Conservation (phyloP, 2,329 filamentous ascomycete genomes). For the Penicillium griseofulvum region DNA sequence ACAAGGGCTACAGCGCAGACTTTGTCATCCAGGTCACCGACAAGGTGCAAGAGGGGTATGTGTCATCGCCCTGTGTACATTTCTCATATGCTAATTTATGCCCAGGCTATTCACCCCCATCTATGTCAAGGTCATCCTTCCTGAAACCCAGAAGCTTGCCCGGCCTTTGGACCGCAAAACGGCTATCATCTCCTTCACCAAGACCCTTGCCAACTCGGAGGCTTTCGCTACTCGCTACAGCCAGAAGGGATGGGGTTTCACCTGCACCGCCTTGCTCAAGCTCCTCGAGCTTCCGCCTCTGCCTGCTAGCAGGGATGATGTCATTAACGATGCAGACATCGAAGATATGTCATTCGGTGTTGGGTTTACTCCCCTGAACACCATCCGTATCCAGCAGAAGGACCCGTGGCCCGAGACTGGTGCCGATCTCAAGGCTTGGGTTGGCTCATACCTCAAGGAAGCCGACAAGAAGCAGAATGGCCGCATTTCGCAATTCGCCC, state of each 20-base stretch:
- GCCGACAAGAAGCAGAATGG: conserved; percentile 73
- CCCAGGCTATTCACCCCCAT: conserved; percentile 72
- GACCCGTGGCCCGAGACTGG: conserved; percentile 86
- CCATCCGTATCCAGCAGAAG: conserved; percentile 69
- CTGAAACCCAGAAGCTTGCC: conserved; percentile 82
- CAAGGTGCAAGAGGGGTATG: conserved; percentile 67
- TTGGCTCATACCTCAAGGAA: conserved; percentile 72
- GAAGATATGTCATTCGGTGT: conserved; percentile 95
- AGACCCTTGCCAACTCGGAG: conserved; percentile 81
- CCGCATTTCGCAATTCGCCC: conserved; percentile 67
- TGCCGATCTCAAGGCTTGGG: conserved; percentile 76
- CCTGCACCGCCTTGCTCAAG: conserved; percentile 83
- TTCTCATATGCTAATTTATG: conserved; percentile 12
- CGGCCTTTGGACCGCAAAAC: conserved; percentile 88
- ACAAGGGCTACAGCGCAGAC: conserved; percentile 83
- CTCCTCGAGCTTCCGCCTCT: conserved; percentile 86
- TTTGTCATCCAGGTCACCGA: conserved; percentile 88
- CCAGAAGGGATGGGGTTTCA: conserved; percentile 86
- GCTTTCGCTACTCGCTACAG: conserved; percentile 74
- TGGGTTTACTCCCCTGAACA: conserved; percentile 90
- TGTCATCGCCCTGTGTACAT: background rate
- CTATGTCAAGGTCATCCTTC: conserved; percentile 83
- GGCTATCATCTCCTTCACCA: conserved; percentile 88
- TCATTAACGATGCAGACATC: conserved; percentile 82
- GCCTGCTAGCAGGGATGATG: conserved; percentile 66